Evolutionary conservation across 1,284 basidiomycete species (phyloP).

Genomic region (Melanopsichium pennsylvanicum): DNA sequence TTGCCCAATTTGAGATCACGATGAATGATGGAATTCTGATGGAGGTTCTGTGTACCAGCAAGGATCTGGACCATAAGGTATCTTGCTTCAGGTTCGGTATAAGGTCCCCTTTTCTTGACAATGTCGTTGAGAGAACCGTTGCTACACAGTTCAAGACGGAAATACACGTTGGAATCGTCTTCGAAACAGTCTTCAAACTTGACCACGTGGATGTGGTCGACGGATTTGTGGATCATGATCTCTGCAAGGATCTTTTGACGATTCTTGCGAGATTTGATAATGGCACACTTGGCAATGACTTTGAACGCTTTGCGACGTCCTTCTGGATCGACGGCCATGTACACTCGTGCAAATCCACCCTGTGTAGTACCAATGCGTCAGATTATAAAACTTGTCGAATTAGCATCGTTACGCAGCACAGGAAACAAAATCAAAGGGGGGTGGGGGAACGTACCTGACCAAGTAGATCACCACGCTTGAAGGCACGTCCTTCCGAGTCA

Average conservation of each 20-base stretch:
- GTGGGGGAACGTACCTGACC: slow-evolving; percentile 44
- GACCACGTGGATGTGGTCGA: slow-evolving; percentile 92
- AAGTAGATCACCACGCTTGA: slow-evolving; percentile 53
- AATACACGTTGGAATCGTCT: slow-evolving; percentile 93
- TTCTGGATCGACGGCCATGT: slow-evolving; percentile 58
- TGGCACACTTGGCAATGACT: slow-evolving; percentile 67
- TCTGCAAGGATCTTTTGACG: slow-evolving; percentile 84
- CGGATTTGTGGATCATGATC: slow-evolving; percentile 94
- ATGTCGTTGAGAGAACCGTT: slow-evolving; percentile 87
- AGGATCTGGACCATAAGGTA: slow-evolving; percentile 94
- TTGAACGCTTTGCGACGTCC: slow-evolving; percentile 67
- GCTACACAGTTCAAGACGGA: slow-evolving; percentile 90
- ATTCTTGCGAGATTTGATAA: slow-evolving; percentile 66
- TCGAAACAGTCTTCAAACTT: slow-evolving; percentile 93
- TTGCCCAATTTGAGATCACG: slow-evolving; percentile 81
- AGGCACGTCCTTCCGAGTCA: slow-evolving; percentile 50
- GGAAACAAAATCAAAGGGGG: not conserved
- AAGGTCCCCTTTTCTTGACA: slow-evolving; percentile 83
- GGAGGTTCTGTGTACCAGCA: slow-evolving; percentile 96
- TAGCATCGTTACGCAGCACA: too few species aligned
- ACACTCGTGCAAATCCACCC: slow-evolving; percentile 66
- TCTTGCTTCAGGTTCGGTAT: slow-evolving; percentile 90
- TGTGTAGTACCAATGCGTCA: slow-evolving; percentile 25
- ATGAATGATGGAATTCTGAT: slow-evolving; percentile 81
- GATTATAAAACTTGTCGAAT: too few species aligned